Conservation (phyloP, 2,329 filamentous ascomycete species). For the Penicillium oxalicum region DNA sequence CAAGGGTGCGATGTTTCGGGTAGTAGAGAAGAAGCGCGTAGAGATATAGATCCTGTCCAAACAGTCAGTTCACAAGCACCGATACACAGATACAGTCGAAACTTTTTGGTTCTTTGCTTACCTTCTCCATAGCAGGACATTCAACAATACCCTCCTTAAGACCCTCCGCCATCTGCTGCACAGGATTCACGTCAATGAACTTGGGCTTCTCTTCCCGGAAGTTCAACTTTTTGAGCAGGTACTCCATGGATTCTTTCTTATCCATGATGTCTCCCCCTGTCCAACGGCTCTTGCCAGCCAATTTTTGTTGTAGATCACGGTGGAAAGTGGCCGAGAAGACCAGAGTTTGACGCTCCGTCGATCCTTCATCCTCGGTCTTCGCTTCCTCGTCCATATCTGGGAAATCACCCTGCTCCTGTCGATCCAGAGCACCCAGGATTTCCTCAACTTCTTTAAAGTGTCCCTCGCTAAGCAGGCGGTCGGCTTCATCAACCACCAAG, state of each 20-base stretch:
- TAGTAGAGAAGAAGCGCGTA: constrained; percentile 83
- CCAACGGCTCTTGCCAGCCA: constrained; percentile 67
- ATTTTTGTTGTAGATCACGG: constrained; percentile 82
- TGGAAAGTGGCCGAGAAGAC: constrained; percentile 97
- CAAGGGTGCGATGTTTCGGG: constrained; percentile 70
- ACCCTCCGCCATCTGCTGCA: constrained; percentile 78
- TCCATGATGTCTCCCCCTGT: constrained; percentile 55
- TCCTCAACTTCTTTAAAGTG: constrained; percentile 93
- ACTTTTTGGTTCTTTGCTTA: constrained; percentile 29
- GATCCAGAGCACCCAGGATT: constrained; percentile 74
- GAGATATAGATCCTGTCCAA: constrained; percentile 71
- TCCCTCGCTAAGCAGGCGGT: constrained; percentile 82
- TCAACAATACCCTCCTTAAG: constrained; percentile 87
- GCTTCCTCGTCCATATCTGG: constrained; percentile 24
- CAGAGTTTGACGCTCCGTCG: constrained; percentile 65
- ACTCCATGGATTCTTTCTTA: constrained; percentile 81
- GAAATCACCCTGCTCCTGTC: constrained; percentile 44
- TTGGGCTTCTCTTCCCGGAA: constrained; percentile 79
- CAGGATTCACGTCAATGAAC: constrained; percentile 87
- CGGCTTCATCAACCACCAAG: constrained; percentile 88
- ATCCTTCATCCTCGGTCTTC: constrained; percentile 42
- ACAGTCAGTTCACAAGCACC: not conserved
- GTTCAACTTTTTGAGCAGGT: constrained; percentile 81
- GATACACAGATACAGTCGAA: not conserved
- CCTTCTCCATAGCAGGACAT: constrained; percentile 89